Base-by-base conservation (phyloP, 169 alveolate species). In the Condylostoma magnum region DNA sequence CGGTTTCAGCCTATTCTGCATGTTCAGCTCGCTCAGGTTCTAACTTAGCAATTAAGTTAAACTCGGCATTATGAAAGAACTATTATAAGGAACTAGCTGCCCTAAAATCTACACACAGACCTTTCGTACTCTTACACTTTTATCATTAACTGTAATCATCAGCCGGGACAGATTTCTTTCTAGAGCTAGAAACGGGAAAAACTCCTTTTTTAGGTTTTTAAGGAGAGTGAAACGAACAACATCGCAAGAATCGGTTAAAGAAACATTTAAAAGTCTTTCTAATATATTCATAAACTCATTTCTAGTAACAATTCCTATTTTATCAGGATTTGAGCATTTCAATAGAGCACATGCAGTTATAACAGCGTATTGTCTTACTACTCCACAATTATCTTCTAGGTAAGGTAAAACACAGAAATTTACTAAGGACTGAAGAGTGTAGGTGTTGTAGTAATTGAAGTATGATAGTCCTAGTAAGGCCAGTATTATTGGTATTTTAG, bases 41-140 rank as follows among this genome's bases (percentile, higher is more conserved):
- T 67, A 47, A 25, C 76, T 67, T 4, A 48, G 67, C 38, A 67
- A 46, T 36, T 67, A 65, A 15, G 60, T 67, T 27, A 67, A 33
- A 36, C 73, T 43, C 18, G 73, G 73, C 22, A 63, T 18, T 28
- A 63, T 63, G 31, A 63, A 63, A 44, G 73, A 63, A 63, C 73
- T 63, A 44, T 63, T 63, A 44, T 25, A 63, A 36, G 58, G 58
- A 5, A 44, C 73, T 22, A 67, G 76, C 28, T 67, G 30, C 15
- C 76, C 76, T 8, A 67, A 28, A 10, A 67, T 31, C 20, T 47
- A 48, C 25, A 67, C 76, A 48, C 60, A 67, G 65, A 31, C 76
- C n/a, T 22, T 51, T 20, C 76, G 46, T 0, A 67, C 76, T 47
- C 50, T 30, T 4, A 48, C 33, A 30, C 65, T 50, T 67, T 67